Evolutionary conservation across 2,329 filamentous ascomycete species (phyloP).

Genomic region (Cladosporium sp.): DNA sequence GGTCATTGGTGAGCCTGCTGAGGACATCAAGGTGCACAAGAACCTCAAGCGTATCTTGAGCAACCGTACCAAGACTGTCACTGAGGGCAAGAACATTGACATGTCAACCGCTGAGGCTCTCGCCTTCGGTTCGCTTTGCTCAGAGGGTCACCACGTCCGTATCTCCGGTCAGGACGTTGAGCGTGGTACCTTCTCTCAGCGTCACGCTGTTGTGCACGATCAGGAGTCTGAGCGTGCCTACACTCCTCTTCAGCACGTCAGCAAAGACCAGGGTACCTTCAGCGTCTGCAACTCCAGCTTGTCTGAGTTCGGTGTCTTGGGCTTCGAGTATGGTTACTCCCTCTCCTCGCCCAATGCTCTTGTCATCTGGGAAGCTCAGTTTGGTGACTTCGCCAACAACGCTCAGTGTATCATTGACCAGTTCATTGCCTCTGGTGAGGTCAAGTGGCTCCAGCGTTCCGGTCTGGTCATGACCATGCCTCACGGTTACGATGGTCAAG

Average conservation of each 20-base stretch:
- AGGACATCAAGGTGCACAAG: conserved; percentile 83
- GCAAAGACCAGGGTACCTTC: conserved; percentile 89
- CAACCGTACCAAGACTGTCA: conserved; percentile 85
- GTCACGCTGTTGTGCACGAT: conserved; percentile 95
- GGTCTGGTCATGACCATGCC: conserved; percentile 94
- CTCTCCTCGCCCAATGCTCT: conserved; percentile 93
- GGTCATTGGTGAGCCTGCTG: conserved; percentile 72
- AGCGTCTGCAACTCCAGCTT: conserved; percentile 95
- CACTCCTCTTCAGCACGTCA: conserved; percentile 84
- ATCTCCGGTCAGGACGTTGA: conserved; percentile 98
- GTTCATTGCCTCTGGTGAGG: conserved; percentile 95
- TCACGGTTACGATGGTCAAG: conserved; percentile 97
- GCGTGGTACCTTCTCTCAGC: conserved; percentile 98
- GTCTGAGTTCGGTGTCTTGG: conserved; percentile 70
- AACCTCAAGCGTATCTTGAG: conserved; percentile 95
- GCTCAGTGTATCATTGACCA: conserved; percentile 98
- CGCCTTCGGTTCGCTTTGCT: conserved; percentile 85
- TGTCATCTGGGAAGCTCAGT: conserved; percentile 99
- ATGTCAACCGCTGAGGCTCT: conserved; percentile 96
- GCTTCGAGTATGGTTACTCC: conserved; percentile 98
- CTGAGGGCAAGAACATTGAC: conserved; percentile 91
- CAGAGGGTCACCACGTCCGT: conserved; percentile 93
- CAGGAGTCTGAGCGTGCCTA: conserved; percentile 91
- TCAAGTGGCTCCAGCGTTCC: conserved; percentile 98
- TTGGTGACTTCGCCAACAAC: conserved; percentile 99